These are phyloP conservation scores for Nakaseomyces delphensis DNA, from an alignment of 1,139 yeast genomes.

Conservation along the genomic window DNA sequence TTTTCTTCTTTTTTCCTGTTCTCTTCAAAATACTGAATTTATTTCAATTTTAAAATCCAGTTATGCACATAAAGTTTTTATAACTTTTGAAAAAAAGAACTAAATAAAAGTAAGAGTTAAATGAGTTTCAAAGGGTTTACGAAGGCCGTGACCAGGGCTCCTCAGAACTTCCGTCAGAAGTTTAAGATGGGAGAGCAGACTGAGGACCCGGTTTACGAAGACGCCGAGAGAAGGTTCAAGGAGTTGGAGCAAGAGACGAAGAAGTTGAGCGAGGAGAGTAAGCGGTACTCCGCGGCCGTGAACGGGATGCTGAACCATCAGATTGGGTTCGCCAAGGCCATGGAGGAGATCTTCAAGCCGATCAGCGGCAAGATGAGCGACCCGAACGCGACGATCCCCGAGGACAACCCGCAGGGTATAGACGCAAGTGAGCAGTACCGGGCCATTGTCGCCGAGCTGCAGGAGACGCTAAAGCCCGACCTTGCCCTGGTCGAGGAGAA, in stretches of 20 bases:
- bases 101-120: neutral
- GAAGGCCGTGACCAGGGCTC: constrained; percentile 79
- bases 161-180: constrained; percentile 69
- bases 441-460: constrained; percentile 76
- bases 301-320: constrained; percentile 91
- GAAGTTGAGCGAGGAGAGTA: constrained; percentile 81
- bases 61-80: too few species aligned
- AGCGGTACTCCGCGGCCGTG: constrained; percentile 80
- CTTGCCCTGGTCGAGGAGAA: constrained; percentile 84
- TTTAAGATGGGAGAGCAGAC: constrained; percentile 80
- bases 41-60: too few species aligned
- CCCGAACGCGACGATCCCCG: constrained; percentile 75
- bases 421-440: constrained; percentile 89
- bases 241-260: constrained; percentile 86
- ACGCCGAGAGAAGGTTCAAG: constrained; percentile 92
- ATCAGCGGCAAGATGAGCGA: constrained; percentile 87
- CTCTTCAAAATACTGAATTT: too few species aligned
- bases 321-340: constrained; percentile 84
- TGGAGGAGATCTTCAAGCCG: constrained; percentile 94
- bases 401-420: constrained; percentile 94
- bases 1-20: neutral
- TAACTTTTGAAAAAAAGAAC: neutral
- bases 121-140: constrained; percentile 95
- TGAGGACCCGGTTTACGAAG: constrained; percentile 79
- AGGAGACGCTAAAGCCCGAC: constrained; percentile 83